Conservation (phyloP, 2,329 filamentous ascomycete genomes). For the Tolypocladium tropicale region DNA sequence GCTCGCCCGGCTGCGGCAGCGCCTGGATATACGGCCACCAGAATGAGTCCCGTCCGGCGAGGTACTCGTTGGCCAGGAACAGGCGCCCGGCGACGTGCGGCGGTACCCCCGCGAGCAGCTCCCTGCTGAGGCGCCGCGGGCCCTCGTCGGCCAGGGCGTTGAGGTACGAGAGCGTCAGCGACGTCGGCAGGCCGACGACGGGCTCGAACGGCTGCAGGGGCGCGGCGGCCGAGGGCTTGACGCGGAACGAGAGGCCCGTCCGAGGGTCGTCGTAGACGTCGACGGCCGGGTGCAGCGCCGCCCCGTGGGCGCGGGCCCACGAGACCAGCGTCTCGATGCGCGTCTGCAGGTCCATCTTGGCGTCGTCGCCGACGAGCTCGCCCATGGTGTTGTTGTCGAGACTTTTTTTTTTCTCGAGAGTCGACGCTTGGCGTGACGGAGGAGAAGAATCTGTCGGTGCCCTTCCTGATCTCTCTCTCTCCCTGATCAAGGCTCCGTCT, state of each 20-base stretch:
- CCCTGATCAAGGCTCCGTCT: neutral
- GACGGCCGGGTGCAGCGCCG: slow-evolving; percentile 37
- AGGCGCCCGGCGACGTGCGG: slow-evolving; percentile 56
- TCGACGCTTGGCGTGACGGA: neutral
- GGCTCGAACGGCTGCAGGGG: slow-evolving; percentile 25
- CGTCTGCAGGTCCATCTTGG: slow-evolving; percentile 1
- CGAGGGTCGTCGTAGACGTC: slow-evolving; percentile 40
- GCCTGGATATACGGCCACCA: slow-evolving; percentile 60
- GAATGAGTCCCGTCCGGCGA: slow-evolving; percentile 45
- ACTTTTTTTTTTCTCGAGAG: neutral
- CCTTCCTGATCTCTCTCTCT: neutral
- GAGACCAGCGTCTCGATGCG: slow-evolving; percentile 25
- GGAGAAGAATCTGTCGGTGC: neutral
- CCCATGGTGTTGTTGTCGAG: neutral
- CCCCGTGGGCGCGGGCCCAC: slow-evolving; percentile 39
- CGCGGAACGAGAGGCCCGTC: slow-evolving; percentile 45
- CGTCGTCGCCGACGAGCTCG: neutral
- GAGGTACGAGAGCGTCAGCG: slow-evolving; percentile 46
- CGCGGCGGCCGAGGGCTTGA: slow-evolving; percentile 21
- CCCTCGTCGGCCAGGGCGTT: slow-evolving; percentile 31
- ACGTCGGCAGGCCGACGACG: slow-evolving; percentile 42
- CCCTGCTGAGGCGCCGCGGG: slow-evolving; percentile 26
- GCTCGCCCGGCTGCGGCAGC: slow-evolving; percentile 50
- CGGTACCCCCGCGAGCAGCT: slow-evolving; percentile 38
- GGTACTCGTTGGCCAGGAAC: slow-evolving; percentile 58